Base-by-base conservation (phyloP, 2,329 filamentous ascomycete genomes). In the Microcyclospora tardicrescens region DNA sequence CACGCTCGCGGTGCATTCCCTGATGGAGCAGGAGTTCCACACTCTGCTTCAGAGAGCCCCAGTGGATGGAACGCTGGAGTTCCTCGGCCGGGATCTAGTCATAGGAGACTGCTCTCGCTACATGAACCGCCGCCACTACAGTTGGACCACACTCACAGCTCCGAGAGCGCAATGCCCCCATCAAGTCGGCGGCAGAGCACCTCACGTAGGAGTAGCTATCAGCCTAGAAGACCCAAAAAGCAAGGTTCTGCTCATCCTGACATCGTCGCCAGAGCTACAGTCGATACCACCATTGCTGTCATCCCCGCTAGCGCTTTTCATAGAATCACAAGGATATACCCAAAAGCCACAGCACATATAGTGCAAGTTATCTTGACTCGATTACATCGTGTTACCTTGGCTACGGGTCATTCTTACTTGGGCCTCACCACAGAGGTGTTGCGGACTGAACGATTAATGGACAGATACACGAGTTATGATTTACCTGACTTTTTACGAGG, bases 261-360 rank as follows among this genome's bases (percentile, higher is more conserved):
- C 55, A 91, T 98, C 45, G 85, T 98, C 47, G 91, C 89, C n/a
- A 75, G 91, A 47, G 91, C 91, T 5, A 93, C 86, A 12, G 82
- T 93, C 16, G 93, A 98, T 57, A 98, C 91, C 0, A 98, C 93
- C 0, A 95, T 98, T 61, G 91, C 91, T 5, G 93, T 98, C 46
- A 98, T 98, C 41, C 93, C 93, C 1, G 91, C 91, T 1, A 94
- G 86, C 56, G 93, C 91, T 3, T 98, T 98, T 53, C 78, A 86
- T 38, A 79, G 93, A 8, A 68, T 98, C 37, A 98, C 93, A 36
- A 78, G 84, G 54, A 80, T 95, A 16, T 98, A 96, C 52, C 91
- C 91, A 9, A 93, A 93, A 64, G 87, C 93, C 9, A 95, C 91
- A 2, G 81, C 91, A 2, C 93, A 98, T 55, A 96, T 98, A 46